Percentiles rank a stretch among this genome's conserved stretches.
phyloP scores from a whole-genome alignment of 305 asterid species.

The Fraxinus ornus region DNA sequence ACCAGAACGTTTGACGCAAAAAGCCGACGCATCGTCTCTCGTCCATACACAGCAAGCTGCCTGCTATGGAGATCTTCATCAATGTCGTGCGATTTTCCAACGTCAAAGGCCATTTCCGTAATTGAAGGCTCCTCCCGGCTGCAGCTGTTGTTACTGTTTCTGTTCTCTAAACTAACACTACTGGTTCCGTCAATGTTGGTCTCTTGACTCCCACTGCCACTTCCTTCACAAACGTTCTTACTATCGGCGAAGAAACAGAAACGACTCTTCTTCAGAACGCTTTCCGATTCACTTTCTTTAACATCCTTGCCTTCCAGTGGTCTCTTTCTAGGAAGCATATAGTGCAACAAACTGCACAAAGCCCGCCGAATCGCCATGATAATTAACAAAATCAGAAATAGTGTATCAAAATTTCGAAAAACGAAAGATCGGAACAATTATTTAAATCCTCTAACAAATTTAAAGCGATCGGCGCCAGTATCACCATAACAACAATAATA shows the following conservation, averaged over 20 bases:
- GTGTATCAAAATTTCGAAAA: constrained; percentile 13
- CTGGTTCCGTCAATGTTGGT: constrained; percentile 28
- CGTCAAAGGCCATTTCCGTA: constrained; percentile 81
- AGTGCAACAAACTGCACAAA: constrained; percentile 75
- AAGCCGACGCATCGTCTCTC: constrained; percentile 91
- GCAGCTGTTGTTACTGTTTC: constrained; percentile 40
- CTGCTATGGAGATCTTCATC: constrained; percentile 99
- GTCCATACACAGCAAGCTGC: constrained; percentile 96
- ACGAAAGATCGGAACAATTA: constrained; percentile 36
- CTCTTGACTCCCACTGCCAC: constrained; percentile 23
- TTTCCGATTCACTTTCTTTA: constrained; percentile 50
- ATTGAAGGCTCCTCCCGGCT: constrained; percentile 40
- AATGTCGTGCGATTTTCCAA: constrained; percentile 75
- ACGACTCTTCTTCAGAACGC: constrained; percentile 52
- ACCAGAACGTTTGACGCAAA: constrained; percentile 85
- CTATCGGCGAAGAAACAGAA: constrained; percentile 39
- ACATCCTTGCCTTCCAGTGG: constrained; percentile 81
- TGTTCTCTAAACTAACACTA: constrained; percentile 30
- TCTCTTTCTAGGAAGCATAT: constrained; percentile 98
- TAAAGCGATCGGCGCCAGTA: constrained; percentile 30
- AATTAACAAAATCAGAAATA: constrained; percentile 40
- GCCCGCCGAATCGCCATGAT: constrained; percentile 54
- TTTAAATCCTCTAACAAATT: constrained; percentile 24
- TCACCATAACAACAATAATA: constrained; percentile 14
- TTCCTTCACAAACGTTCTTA: constrained; percentile 23